These are phyloP conservation scores for Suillus alpinus DNA, from an alignment of 768 basidiomycete genomes.

Conservation along the genomic window DNA sequence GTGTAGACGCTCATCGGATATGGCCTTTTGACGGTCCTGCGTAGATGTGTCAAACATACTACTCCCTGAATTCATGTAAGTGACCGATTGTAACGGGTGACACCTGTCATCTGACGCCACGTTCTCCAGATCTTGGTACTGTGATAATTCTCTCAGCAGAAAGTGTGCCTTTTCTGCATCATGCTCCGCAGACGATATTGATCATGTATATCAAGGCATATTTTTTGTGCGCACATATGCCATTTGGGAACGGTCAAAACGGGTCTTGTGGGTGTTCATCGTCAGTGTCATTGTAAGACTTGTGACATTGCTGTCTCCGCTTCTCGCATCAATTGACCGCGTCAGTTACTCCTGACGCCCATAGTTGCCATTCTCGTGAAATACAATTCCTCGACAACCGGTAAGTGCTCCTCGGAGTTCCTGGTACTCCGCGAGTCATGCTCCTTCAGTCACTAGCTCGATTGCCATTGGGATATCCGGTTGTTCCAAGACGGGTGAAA, in stretches of 20 bases:
- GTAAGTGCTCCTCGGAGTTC: neutral
- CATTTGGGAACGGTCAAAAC: slow-evolving; percentile 1
- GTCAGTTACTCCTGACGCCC: neutral
- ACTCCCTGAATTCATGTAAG: slow-evolving; percentile 2
- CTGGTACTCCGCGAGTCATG: neutral
- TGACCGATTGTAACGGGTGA: too few relatives aligned
- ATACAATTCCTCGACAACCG: neutral
- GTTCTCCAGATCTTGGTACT: neutral
- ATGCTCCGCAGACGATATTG: neutral
- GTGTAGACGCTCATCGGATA: neutral
- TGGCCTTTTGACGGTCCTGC: neutral
- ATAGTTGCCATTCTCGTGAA: neutral
- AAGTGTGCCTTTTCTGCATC: neutral
- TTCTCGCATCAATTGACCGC: neutral
- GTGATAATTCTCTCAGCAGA: neutral
- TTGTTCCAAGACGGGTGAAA: neutral
- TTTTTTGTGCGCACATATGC: slow-evolving; percentile 5
- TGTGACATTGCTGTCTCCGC: too few relatives aligned
- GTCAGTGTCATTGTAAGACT: neutral
- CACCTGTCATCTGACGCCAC: neutral
- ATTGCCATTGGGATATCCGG: neutral
- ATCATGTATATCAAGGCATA: neutral
- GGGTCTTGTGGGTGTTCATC: neutral
- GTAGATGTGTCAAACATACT: slow-evolving; percentile 1
- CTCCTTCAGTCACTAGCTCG: neutral